Base-by-base conservation (phyloP, 495 filamentous ascomycete species). In the Friedmanniomyces simplex region DNA sequence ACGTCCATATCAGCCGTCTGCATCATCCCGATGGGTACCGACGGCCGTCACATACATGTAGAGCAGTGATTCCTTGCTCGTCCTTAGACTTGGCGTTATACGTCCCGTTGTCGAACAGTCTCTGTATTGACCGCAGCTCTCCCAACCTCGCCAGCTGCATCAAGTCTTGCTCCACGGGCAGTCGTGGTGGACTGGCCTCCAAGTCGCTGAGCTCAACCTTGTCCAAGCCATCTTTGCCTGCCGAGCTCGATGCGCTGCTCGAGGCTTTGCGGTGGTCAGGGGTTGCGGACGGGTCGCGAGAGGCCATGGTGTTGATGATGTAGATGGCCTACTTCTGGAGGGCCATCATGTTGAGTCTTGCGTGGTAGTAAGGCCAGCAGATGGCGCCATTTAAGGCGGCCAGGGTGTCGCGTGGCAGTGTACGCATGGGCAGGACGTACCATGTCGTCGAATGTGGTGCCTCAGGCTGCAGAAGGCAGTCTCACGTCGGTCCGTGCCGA, bases 111-210 rank as follows among this genome's bases (percentile, higher is more conserved):
- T 87, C 86, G 62, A 95, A 91, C 25, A 98, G 75, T 74, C 82
- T 90, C 72, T 94, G 86, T 78, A 98, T 91, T 32, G 79, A 85
- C 5, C 74, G 74, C 66, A 96, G 79, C 66, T 98, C 91, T 28
- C 93, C 93, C 57, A 93, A 68, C 50, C 91, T 80, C 39, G 93
- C 88, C 65, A 96, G 78, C 72, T 96, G 91, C 89, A 98, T 95
- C 52, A 98, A 84, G 75, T 97, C 93, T 55, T 89, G 80, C 54
- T 87, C 87, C 1, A 85, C 50, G 4, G 83, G 80, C 32, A 83
- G 72, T 48, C 72, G 69, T 61, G 63, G 72, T 73, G 34, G 61
- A 49, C 57, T 60, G 1, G 61, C 30, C 16, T 63, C 61, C 45
- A 63, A 28, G 37, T 63, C 61, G 57, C 61, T 60, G 34, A 63